Evolutionary conservation across 2,329 filamentous ascomycete genomes (phyloP), one percentile per base, ranked within the genome.

Genomic region (Arthrobotrys megalospora): DNA sequence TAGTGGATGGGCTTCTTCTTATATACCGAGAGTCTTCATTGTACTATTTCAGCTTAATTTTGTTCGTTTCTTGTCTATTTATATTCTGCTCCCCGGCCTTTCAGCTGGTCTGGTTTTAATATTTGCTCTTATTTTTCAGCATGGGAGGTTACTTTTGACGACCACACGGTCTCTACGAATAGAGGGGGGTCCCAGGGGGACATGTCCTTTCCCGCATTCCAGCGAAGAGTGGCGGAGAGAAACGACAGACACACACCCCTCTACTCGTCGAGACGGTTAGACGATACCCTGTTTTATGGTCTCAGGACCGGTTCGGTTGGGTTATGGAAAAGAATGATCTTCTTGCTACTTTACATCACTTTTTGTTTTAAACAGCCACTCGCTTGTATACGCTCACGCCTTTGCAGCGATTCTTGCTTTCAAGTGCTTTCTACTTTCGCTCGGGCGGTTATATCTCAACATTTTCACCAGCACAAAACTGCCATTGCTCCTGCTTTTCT

Each of bases 281-380:
- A 73, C 52, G 69, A 73, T 73, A 73, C 69, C 69, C 69, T 60
- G 38, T 67, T 53, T 66, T 67, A 67, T 24, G 69, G 69, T 73
- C 69, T 60, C 69, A 38, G 47, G 60, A 71, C 68, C 68, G 45
- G 41, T 24, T 36, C 24, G 55, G 58, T 52, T 52, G 55, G 55
- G 50, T 62, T 52, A 70, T 41, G 66, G 58, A 69, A 47, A 60
- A 43, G 53, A 58, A 58, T 55, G 24, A 32, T 43, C 41, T 47
- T 67, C 45, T 55, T 67, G 16, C 36, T 47, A 43, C 16, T 60
- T 60, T 12, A 38, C 32, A 58, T 58, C n/a, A n/a, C 52, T 58
- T 32, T 38, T 36, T 24, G 14, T 45, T 45, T 32, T 55, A 3
- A 60, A 58, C n/a, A 43, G 36, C 6, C 55, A 36, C 36, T 60